These are phyloP conservation scores for Daldinia caldariorum DNA, from an alignment of 495 filamentous ascomycete species.

Conservation along the genomic window DNA sequence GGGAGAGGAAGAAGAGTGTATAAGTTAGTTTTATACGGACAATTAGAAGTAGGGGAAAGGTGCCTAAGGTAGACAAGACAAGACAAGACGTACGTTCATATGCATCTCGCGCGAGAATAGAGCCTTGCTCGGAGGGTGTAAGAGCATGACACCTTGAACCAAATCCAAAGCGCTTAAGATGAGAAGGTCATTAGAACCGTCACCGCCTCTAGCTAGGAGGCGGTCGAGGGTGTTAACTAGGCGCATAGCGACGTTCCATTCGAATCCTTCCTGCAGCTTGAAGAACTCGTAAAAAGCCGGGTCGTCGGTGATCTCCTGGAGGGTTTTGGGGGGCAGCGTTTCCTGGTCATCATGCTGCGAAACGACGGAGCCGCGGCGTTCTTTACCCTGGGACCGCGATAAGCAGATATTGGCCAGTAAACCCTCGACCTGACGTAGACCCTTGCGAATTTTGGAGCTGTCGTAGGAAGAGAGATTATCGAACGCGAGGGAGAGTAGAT, in stretches of 20 bases:
- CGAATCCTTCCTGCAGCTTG: constrained; percentile 94
- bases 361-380: constrained; percentile 81
- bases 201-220: constrained; percentile 79
- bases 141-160: constrained; percentile 87
- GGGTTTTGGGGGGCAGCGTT: constrained; percentile 63
- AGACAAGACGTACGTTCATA: constrained; percentile 76
- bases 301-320: constrained; percentile 78
- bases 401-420: constrained; percentile 96
- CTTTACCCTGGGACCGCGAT: constrained; percentile 71
- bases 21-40: background rate
- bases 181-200: constrained; percentile 85
- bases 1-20: background rate
- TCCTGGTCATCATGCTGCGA: constrained; percentile 66
- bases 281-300: constrained; percentile 96
- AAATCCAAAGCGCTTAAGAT: constrained; percentile 89
- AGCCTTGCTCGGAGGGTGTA: constrained; percentile 90
- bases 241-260: constrained; percentile 95
- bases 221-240: constrained; percentile 88
- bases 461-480: constrained; percentile 97
- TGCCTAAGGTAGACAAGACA: too few relatives aligned
- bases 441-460: constrained; percentile 86
- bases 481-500: constrained; percentile 90
- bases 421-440: constrained; percentile 93
- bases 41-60: background rate
- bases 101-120: constrained; percentile 90